phyloP scores from a whole-genome alignment of 768 basidiomycete genomes.

The Tylopilus sp. region DNA sequence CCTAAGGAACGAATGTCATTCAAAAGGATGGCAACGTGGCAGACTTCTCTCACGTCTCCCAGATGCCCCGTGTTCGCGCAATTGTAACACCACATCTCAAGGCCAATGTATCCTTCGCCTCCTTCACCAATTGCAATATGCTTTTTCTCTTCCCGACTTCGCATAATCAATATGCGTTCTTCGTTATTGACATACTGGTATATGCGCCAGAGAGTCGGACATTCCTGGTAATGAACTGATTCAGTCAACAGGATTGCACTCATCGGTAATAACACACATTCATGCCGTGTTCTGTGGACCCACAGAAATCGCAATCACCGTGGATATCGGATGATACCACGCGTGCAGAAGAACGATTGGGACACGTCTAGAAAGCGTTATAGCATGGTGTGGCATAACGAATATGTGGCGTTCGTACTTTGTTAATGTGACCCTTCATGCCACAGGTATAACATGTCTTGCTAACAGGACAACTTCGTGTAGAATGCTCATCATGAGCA shows the following conservation, averaged over 20 bases:
- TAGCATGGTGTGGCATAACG: not conserved
- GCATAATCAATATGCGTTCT: slow-evolving; percentile 44
- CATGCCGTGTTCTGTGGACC: slow-evolving; percentile 56
- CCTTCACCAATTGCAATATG: slow-evolving; percentile 57
- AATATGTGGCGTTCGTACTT: slow-evolving; percentile 33
- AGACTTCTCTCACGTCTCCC: slow-evolving; percentile 61
- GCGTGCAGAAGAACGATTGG: slow-evolving; percentile 47
- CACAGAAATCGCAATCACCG: slow-evolving; percentile 67
- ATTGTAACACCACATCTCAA: slow-evolving; percentile 79
- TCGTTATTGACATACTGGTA: slow-evolving; percentile 67
- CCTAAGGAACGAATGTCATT: slow-evolving; percentile 37
- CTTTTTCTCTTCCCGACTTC: slow-evolving; percentile 47
- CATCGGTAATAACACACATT: slow-evolving; percentile 43
- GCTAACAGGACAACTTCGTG: slow-evolving; percentile 74
- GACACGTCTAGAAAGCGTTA: slow-evolving; percentile 52
- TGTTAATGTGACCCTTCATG: slow-evolving; percentile 79
- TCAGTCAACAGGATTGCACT: not conserved
- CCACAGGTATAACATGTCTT: slow-evolving; percentile 79
- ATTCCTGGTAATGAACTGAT: slow-evolving; percentile 52
- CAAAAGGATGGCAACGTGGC: not conserved
- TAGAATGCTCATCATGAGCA: slow-evolving; percentile 73
- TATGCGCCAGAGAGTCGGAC: slow-evolving; percentile 77
- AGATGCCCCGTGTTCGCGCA: slow-evolving; percentile 72
- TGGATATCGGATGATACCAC: slow-evolving; percentile 23
- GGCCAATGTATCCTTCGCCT: slow-evolving; percentile 74